phyloP scores from a whole-genome alignment of 2,329 filamentous ascomycete species.

The Colletotrichum liaoningense region DNA sequence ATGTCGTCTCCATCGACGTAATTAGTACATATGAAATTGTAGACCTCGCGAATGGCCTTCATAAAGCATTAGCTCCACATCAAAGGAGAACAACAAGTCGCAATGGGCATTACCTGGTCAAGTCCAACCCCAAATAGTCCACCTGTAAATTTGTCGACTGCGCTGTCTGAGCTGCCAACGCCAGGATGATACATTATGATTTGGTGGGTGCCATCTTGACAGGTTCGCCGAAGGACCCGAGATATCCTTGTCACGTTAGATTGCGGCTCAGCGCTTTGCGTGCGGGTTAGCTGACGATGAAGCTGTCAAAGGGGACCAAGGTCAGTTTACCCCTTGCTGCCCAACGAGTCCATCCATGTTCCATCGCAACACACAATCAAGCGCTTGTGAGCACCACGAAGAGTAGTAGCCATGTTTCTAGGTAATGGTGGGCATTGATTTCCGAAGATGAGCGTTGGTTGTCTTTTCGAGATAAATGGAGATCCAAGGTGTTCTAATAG shows the following conservation, averaged over 20 bases:
- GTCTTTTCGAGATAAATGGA: not conserved
- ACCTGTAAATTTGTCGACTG: slow-evolving; percentile 61
- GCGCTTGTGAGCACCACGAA: slow-evolving; percentile 49
- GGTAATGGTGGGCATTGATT: not conserved
- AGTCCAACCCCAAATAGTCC: slow-evolving; percentile 67
- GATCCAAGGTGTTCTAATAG: not conserved
- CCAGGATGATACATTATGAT: slow-evolving; percentile 72
- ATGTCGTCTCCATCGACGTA: slow-evolving; percentile 69
- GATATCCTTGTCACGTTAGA: slow-evolving; percentile 73
- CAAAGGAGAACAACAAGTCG: not conserved
- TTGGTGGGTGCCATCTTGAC: slow-evolving; percentile 64
- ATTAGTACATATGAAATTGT: slow-evolving; percentile 71
- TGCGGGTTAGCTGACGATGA: not conserved
- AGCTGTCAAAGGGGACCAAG: slow-evolving; percentile 45
- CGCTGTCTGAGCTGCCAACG: slow-evolving; percentile 64
- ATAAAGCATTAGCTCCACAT: slow-evolving; percentile 21
- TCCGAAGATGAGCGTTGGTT: not conserved
- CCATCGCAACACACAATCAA: slow-evolving; percentile 65
- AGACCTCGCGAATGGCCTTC: slow-evolving; percentile 69
- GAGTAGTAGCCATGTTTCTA: not conserved
- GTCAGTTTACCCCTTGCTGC: slow-evolving; percentile 48
- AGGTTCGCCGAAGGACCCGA: slow-evolving; percentile 63
- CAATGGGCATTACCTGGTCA: slow-evolving; percentile 51
- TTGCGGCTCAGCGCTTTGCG: slow-evolving; percentile 42
- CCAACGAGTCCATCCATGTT: slow-evolving; percentile 61